A percentile compares a stretch with the other conserved stretches of the same genome.
Evolutionary conservation across 345 rosid species (phyloP).

Genomic region (Heritiera littoralis): DNA sequence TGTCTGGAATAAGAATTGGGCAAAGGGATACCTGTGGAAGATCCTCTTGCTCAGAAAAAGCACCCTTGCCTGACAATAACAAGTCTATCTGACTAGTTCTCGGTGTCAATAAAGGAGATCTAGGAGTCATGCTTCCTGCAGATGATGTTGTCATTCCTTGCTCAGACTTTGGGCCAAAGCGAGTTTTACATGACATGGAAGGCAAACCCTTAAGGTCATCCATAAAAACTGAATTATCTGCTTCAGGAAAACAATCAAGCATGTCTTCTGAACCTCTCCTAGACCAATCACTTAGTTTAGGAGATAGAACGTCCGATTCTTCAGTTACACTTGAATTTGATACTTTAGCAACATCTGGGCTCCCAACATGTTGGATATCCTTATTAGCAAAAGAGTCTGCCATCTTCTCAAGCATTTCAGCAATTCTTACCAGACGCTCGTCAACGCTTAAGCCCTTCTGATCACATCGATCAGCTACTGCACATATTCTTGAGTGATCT

Average conservation of each 20-base stretch:
- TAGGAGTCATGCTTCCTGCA: conserved; percentile 98
- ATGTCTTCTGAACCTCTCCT: conserved; percentile 97
- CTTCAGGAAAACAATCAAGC: conserved; percentile 95
- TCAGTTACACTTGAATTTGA: conserved; percentile 88
- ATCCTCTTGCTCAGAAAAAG: conserved; percentile 81
- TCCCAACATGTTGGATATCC: conserved; percentile 69
- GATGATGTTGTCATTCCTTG: conserved; percentile 98
- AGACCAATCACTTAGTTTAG: conserved; percentile 96
- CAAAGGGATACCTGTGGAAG: conserved; percentile 68
- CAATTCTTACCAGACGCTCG: conserved; percentile 80
- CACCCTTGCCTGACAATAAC: conserved; percentile 82
- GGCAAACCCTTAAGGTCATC: conserved; percentile 95
- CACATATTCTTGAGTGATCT: conserved; percentile 95
- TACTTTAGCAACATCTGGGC: conserved; percentile 87
- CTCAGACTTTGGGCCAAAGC: conserved; percentile 96
- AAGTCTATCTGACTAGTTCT: conserved; percentile 85
- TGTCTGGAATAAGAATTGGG: neutral
- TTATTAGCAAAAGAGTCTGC: conserved; percentile 71
- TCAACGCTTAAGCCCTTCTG: conserved; percentile 81
- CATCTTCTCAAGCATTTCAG: conserved; percentile 93
- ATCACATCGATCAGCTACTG: conserved; percentile 93
- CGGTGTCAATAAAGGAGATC: conserved; percentile 94
- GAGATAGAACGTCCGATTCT: conserved; percentile 87
- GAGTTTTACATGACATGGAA: conserved; percentile 91
- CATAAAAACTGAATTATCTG: conserved; percentile 71